Evolutionary conservation across 495 filamentous ascomycete species (phyloP), one percentile per base, ranked within the genome.

Genomic region (Lophiotrema nucula): DNA sequence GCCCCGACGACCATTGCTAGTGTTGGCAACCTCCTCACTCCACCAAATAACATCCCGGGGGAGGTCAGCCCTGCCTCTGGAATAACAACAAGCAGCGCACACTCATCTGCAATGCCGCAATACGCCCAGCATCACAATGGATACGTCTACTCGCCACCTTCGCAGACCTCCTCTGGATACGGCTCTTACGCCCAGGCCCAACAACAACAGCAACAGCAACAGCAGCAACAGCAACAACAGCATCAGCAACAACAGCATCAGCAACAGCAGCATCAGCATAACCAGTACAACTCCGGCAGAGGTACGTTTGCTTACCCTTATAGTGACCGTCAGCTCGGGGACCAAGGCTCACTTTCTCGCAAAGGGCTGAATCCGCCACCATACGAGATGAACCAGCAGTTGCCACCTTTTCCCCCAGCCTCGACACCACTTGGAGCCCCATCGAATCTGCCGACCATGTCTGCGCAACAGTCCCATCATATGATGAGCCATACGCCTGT

Each of bases 21-120:
- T 60, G 80, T 81, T 53, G 81, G 78, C 60, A 87, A 80, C 56
- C 76, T 87, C 24, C 71, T 85, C 52, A 88, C 83, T 4, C 81
- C 83, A 25, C 84, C 83, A 54, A 79, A 80, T 43, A 81, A 78
- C 69, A 75, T 84, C 31, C 74, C 81, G n/a, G 77, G 78, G 48
- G 88, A 91, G 56, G 76, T 78, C 33, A 84, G 79, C 65, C 82
- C 85, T 22, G 68, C 79, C n/a, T 78, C 86, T 12, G 79, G 80
- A 55, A 64, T 84, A 3, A 78, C 80, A 67, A 81, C 72, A 56
- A 74, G 72, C 60, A 79, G 74, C 63, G 77, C 81, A n/a, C 72
- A 74, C 57, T 78, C 81, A 16, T 76, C 75, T 22, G 79, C 70
- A 45, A 72, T 74, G 56, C 57, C 66, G 62, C 68, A 53, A 66